These are phyloP conservation scores for Pseudogymnoascus verrucosus DNA, from an alignment of 2,329 filamentous ascomycete species.

Conservation along the genomic window DNA sequence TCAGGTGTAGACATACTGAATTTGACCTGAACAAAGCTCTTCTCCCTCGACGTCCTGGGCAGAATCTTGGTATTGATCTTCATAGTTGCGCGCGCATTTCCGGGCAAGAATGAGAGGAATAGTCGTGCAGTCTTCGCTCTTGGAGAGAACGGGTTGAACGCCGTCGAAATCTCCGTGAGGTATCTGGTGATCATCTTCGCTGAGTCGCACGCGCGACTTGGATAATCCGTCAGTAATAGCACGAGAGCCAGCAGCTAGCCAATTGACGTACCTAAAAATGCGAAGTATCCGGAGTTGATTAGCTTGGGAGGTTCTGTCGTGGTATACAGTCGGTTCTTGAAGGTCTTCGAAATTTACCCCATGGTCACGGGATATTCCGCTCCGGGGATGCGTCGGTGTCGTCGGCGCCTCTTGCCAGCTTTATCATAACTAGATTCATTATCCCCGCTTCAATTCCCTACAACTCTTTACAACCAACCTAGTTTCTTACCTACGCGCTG, in stretches of 20 bases:
- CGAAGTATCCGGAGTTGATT: conserved; percentile 7
- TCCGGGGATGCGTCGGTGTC: neutral
- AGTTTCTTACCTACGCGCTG: conserved; percentile 14
- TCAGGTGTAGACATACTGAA: conserved; percentile 59
- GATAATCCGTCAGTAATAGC: neutral
- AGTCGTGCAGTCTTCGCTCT: conserved; percentile 75
- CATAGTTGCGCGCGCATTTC: conserved; percentile 69
- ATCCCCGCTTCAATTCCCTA: neutral
- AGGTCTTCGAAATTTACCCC: conserved; percentile 8
- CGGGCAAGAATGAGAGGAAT: conserved; percentile 78
- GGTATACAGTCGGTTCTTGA: neutral
- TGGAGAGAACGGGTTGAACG: conserved; percentile 86
- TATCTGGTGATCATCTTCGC: conserved; percentile 73
- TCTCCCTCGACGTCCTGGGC: conserved; percentile 58
- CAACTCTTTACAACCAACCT: neutral
- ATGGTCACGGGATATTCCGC: conserved; percentile 7
- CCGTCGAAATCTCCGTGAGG: conserved; percentile 74
- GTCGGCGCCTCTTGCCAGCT: conserved; percentile 1
- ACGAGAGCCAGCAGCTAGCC: neutral
- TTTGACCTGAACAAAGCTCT: conserved; percentile 65
- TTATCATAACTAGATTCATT: conserved; percentile 1
- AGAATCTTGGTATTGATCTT: conserved; percentile 71
- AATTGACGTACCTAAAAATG: neutral
- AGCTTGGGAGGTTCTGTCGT: conserved; percentile 5
- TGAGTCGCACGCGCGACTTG: conserved; percentile 10